phyloP scores from a whole-genome alignment of 257 asterid species.

The Capsicum baccatum region DNA sequence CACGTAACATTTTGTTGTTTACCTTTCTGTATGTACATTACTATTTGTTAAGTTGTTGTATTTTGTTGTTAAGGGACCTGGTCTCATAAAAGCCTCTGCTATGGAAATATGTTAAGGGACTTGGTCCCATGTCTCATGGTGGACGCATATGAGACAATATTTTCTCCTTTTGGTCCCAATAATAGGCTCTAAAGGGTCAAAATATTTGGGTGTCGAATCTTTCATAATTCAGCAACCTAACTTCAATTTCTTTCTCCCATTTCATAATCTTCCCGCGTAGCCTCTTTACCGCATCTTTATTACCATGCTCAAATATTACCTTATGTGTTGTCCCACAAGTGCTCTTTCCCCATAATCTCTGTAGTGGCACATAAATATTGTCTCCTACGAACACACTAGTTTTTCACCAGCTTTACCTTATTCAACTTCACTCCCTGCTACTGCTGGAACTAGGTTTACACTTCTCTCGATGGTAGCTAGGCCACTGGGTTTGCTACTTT shows the following conservation, averaged over 20 bases:
- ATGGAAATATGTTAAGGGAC: too few relatives aligned
- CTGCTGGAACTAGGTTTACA: constrained; percentile 5
- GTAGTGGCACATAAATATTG: constrained; percentile 91
- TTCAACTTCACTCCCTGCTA: constrained; percentile 25
- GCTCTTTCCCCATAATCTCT: constrained; percentile 89
- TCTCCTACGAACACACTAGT: constrained; percentile 88
- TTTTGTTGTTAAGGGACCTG: too few relatives aligned
- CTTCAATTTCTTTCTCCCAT: constrained; percentile 78
- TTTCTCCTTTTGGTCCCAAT: constrained; percentile 97
- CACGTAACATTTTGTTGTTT: too few relatives aligned
- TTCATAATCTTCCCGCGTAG: constrained; percentile 88
- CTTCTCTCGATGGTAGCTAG: constrained; percentile 1
- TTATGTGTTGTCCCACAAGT: constrained; percentile 82
- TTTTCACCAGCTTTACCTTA: constrained; percentile 67
- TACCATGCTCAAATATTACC: constrained; percentile 83
- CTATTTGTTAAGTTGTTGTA: too few relatives aligned
- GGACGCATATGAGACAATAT: background rate
- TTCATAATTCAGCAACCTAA: constrained; percentile 76
- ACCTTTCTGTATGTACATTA: too few relatives aligned
- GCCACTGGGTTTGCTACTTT: constrained; percentile 28
- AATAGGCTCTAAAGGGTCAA: constrained; percentile 86
- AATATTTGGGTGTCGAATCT: constrained; percentile 66
- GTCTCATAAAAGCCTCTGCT: too few relatives aligned
- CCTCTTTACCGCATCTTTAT: constrained; percentile 83
- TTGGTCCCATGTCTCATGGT: too few relatives aligned